Evolutionary conservation across 129 eudicot species (phyloP).

Genomic region (Centella asiatica): DNA sequence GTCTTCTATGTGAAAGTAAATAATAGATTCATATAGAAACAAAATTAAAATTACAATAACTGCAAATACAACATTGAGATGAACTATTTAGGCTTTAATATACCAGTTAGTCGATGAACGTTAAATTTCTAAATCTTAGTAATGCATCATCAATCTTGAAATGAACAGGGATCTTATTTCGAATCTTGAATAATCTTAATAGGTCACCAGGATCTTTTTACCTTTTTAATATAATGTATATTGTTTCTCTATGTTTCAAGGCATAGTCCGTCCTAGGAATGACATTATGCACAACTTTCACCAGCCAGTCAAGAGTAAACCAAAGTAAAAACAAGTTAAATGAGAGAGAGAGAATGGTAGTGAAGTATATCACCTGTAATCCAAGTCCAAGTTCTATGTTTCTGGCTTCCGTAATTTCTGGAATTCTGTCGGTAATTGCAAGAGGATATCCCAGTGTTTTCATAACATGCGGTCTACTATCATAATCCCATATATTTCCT

Average conservation of each 20-base stretch:
- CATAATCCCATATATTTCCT: slow-evolving; percentile 94
- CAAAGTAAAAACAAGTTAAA: background rate
- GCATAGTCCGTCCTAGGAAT: no score
- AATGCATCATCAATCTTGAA: no score
- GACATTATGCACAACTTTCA: background rate
- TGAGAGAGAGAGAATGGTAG: background rate
- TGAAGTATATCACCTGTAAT: slow-evolving; percentile 48
- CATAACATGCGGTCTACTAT: slow-evolving; percentile 79
- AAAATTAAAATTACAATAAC: no score
- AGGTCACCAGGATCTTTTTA: no score
- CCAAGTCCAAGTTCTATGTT: slow-evolving; percentile 97
- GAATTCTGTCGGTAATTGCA: slow-evolving; percentile 58
- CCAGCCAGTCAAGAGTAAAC: background rate
- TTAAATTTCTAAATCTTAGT: background rate
- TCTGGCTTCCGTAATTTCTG: slow-evolving; percentile 92
- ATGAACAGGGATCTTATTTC: background rate
- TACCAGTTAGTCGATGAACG: background rate
- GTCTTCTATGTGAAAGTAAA: background rate
- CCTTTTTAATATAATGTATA: no score
- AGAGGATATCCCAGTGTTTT: slow-evolving; percentile 69
- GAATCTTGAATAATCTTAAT: no score
- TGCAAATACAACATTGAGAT: background rate
- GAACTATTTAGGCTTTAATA: background rate
- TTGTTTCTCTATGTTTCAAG: no score
- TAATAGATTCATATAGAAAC: no score